Percentiles rank a stretch among this genome's conserved stretches.
Evolutionary conservation across 2,329 filamentous ascomycete genomes (phyloP).

Genomic region (Tolypocladium pustulatum): DNA sequence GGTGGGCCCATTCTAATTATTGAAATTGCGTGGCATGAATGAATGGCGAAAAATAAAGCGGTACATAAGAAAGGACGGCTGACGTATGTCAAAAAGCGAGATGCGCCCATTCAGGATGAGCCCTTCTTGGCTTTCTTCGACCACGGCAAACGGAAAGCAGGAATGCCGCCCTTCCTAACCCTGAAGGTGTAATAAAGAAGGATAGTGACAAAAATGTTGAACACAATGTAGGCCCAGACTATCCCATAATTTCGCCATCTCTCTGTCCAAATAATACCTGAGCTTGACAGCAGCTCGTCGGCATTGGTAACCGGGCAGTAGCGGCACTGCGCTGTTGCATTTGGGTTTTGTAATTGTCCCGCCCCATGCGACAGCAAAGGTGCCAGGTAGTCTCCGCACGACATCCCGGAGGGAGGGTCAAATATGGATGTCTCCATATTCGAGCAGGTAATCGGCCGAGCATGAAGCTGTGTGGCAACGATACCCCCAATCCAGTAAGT

Average conservation of each 20-base stretch:
- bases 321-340: constrained; percentile 44
- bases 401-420: constrained; percentile 48
- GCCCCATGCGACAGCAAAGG: constrained; percentile 37
- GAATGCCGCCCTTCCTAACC: constrained; percentile 27
- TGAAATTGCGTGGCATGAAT: neutral
- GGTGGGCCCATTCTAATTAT: neutral
- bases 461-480: constrained; percentile 53
- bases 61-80: neutral
- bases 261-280: constrained; percentile 38
- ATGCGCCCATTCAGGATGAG: neutral
- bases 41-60: neutral
- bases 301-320: constrained; percentile 58
- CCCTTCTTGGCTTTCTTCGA: constrained; percentile 4
- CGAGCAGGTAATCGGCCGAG: constrained; percentile 39
- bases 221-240: constrained; percentile 54
- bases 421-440: constrained; percentile 52
- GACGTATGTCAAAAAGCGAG: neutral
- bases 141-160: constrained; percentile 4
- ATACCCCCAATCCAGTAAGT: constrained; percentile 62
- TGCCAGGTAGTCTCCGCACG: constrained; percentile 53
- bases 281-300: constrained; percentile 43
- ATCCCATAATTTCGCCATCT: constrained; percentile 63
- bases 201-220: constrained; percentile 51
- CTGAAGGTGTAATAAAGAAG: constrained; percentile 53
- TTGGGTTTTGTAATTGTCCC: constrained; percentile 53